Evolutionary conservation across 768 basidiomycete genomes (phyloP).

Genomic region (Leucogyrophana mollusca): DNA sequence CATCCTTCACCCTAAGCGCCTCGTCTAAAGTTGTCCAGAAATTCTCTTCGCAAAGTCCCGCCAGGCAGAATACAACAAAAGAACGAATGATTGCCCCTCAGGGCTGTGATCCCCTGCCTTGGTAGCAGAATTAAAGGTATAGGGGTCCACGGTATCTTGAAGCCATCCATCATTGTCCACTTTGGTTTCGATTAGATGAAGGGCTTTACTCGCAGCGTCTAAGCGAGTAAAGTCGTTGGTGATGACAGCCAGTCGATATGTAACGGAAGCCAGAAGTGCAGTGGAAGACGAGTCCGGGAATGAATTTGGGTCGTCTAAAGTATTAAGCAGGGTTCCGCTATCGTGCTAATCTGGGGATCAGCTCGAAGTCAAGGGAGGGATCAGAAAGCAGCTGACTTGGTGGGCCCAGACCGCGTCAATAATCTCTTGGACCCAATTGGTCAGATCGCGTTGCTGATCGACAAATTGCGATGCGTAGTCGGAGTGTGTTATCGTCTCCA

Average conservation of each 20-base stretch:
- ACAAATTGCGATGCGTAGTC: conserved; percentile 34
- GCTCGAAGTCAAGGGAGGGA: neutral
- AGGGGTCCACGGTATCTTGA: conserved; percentile 46
- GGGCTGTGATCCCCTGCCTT: conserved; percentile 41
- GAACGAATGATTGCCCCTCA: conserved; percentile 60
- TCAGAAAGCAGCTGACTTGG: conserved; percentile 33
- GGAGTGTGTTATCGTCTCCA: conserved; percentile 50
- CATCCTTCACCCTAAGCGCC: no score
- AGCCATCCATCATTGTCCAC: conserved; percentile 44
- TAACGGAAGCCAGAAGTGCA: no score
- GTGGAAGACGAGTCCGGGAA: conserved; percentile 14
- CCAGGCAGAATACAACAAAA: conserved; percentile 50
- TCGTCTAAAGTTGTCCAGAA: neutral
- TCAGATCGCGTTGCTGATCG: conserved; percentile 42
- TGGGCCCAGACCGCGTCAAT: conserved; percentile 39
- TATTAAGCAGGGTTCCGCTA: conserved; percentile 49
- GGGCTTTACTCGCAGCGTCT: conserved; percentile 39
- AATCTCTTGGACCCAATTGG: conserved; percentile 56
- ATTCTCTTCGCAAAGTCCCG: no score
- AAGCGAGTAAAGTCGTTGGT: conserved; percentile 37
- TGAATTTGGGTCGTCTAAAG: no score
- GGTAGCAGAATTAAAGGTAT: conserved; percentile 42
- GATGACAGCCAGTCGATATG: no score
- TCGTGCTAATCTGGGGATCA: conserved; percentile 24
- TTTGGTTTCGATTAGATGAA: conserved; percentile 35